A percentile compares a stretch with the other conserved stretches of the same genome.
These are phyloP conservation scores for Diaporthe sp. DNA, from an alignment of 2,329 filamentous ascomycete species.

Conservation along the genomic window DNA sequence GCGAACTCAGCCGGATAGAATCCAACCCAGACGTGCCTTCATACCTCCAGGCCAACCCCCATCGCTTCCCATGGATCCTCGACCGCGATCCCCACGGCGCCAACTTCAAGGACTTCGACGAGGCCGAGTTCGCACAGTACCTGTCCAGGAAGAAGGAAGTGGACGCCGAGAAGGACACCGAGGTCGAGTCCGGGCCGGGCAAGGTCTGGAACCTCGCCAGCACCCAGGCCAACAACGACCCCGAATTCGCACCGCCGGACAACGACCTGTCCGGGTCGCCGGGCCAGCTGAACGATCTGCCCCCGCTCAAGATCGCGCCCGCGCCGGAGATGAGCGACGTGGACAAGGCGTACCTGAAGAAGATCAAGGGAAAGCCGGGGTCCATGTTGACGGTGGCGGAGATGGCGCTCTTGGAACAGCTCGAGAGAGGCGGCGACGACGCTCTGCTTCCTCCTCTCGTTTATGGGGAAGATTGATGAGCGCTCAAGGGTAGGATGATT, in stretches of 20 bases:
- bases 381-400: slow-evolving; percentile 14
- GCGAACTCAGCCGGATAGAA: slow-evolving; percentile 49
- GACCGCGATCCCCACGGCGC: slow-evolving; percentile 55
- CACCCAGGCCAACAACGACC: slow-evolving; percentile 32
- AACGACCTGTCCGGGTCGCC: neutral
- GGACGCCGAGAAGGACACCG: slow-evolving; percentile 38
- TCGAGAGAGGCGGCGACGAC: neutral
- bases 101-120: slow-evolving; percentile 52
- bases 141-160: slow-evolving; percentile 38
- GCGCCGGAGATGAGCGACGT: slow-evolving; percentile 24
- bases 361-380: neutral
- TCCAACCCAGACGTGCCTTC: slow-evolving; percentile 58
- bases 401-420: slow-evolving; percentile 24
- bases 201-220: slow-evolving; percentile 31
- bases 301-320: neutral
- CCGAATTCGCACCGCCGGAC: slow-evolving; percentile 24
- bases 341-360: slow-evolving; percentile 29
- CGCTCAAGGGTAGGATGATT: neutral
- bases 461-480: slow-evolving; percentile 21
- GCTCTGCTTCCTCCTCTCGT: neutral
- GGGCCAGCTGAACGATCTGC: neutral
- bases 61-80: slow-evolving; percentile 55
- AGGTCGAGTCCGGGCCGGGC: slow-evolving; percentile 5
- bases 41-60: slow-evolving; percentile 53
- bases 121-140: slow-evolving; percentile 31